Evolutionary conservation across 345 rosid species (phyloP).

Genomic region (Populus deltoides): DNA sequence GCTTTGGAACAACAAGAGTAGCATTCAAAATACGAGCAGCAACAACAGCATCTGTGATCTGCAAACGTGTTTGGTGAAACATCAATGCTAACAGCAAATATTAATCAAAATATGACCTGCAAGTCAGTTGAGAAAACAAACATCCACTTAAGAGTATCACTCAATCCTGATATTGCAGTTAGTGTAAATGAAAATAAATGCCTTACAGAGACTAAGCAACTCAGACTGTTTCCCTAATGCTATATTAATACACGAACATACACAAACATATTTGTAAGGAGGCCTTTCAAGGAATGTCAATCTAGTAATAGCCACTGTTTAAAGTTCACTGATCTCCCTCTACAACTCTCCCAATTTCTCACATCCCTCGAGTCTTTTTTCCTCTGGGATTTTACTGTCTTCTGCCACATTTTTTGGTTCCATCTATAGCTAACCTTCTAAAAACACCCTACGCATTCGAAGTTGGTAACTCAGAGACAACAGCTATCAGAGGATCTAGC

Average conservation of each 20-base stretch:
- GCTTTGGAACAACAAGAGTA: slow-evolving; percentile 90
- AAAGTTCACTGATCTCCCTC: background rate
- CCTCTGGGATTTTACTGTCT: background rate
- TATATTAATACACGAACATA: too few species aligned
- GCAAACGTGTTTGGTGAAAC: slow-evolving; percentile 20
- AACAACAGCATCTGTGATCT: slow-evolving; percentile 98
- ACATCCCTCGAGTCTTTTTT: background rate
- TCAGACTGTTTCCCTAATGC: background rate
- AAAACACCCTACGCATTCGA: background rate
- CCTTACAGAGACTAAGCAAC: background rate
- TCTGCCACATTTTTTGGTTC: background rate
- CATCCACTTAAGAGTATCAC: background rate
- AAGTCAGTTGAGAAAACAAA: background rate
- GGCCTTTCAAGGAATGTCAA: background rate
- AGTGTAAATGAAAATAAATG: background rate
- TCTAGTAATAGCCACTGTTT: background rate
- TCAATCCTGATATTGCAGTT: background rate
- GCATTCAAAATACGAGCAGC: slow-evolving; percentile 97
- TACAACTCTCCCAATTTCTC: background rate
- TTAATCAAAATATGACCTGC: background rate
- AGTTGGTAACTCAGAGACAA: background rate
- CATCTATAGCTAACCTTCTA: background rate
- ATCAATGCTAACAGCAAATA: slow-evolving; percentile 3
- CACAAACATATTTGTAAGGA: too few species aligned
- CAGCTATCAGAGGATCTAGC: background rate